Conservation (phyloP, 352 stramenopile genomes). For the Phytopythium litorale region DNA sequence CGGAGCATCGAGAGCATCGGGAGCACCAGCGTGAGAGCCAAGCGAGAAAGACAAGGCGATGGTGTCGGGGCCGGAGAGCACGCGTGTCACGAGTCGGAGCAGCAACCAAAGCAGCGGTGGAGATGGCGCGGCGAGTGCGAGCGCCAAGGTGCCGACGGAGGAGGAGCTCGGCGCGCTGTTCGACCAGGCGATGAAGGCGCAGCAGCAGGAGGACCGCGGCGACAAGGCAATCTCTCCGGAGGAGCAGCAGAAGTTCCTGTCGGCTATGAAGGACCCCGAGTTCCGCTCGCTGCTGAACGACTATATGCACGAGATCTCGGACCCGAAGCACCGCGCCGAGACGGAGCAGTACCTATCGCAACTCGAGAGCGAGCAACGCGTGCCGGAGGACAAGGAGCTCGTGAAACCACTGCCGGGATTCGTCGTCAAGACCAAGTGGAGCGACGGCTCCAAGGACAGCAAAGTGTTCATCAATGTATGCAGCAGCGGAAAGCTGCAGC, state of each 20-base stretch:
- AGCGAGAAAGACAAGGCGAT: background rate
- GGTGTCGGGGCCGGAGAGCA: background rate
- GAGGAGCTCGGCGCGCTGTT: slow-evolving; percentile 46
- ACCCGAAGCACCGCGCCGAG: slow-evolving; percentile 86
- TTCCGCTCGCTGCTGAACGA: slow-evolving; percentile 92
- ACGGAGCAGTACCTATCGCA: slow-evolving; percentile 89
- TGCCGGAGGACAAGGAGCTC: slow-evolving; percentile 84
- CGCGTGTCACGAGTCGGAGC: background rate
- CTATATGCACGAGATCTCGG: slow-evolving; percentile 93
- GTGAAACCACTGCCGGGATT: slow-evolving; percentile 86
- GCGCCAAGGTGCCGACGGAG: slow-evolving; percentile 20
- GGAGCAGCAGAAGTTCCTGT: slow-evolving; percentile 85
- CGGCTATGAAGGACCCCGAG: slow-evolving; percentile 87
- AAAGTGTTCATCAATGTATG: slow-evolving; percentile 96
- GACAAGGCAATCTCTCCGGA: slow-evolving; percentile 15
- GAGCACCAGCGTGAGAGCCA: too few species aligned
- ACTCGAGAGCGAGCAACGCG: slow-evolving; percentile 85
- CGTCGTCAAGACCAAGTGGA: slow-evolving; percentile 88
- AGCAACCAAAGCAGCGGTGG: background rate
- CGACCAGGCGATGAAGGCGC: slow-evolving; percentile 40
- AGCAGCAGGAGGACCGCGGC: slow-evolving; percentile 8
- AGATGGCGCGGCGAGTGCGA: background rate
- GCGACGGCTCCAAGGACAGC: slow-evolving; percentile 5
- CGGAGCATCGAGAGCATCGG: too few species aligned
- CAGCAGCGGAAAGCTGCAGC: slow-evolving; percentile 75